Conservation (phyloP, 345 rosid genomes). For the Eucalyptus sp. region DNA sequence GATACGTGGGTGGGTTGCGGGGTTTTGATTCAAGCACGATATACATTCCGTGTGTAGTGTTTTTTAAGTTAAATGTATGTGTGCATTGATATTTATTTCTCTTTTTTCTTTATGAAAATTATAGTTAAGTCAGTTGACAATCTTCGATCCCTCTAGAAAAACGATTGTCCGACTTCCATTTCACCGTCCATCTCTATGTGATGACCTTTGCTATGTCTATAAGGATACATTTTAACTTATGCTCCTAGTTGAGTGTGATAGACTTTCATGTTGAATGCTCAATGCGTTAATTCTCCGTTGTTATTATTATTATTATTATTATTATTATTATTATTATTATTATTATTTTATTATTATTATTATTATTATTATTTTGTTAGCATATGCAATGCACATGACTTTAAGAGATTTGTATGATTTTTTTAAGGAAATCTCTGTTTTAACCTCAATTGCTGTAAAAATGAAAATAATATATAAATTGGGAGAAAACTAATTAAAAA, state of each 20-base stretch:
- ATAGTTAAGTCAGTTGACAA: no score
- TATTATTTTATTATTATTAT: no score
- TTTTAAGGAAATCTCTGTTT: neutral
- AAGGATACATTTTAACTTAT: neutral
- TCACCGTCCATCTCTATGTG: neutral
- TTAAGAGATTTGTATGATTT: neutral
- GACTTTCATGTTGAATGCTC: neutral
- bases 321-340: no score
- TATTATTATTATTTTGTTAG: neutral
- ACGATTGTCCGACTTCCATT: neutral
- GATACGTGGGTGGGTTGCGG: neutral
- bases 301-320: no score
- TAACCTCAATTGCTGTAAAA: neutral
- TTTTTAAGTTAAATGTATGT: neutral
- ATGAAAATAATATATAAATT: neutral
- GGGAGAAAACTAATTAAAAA: neutral
- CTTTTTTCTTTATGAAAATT: neutral
- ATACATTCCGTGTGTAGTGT: rapidly evolving
- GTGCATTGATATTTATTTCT: neutral
- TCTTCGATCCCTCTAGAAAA: neutral
- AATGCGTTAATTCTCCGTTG: neutral
- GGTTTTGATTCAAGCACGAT: no score
- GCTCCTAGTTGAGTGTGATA: neutral
- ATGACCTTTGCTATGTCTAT: no score
- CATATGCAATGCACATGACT: neutral